Percentiles rank a stretch among this genome's conserved stretches.
phyloP scores from a whole-genome alignment of 2,329 filamentous ascomycete genomes.

The Ophiocordyceps camponoti-saundersi region DNA sequence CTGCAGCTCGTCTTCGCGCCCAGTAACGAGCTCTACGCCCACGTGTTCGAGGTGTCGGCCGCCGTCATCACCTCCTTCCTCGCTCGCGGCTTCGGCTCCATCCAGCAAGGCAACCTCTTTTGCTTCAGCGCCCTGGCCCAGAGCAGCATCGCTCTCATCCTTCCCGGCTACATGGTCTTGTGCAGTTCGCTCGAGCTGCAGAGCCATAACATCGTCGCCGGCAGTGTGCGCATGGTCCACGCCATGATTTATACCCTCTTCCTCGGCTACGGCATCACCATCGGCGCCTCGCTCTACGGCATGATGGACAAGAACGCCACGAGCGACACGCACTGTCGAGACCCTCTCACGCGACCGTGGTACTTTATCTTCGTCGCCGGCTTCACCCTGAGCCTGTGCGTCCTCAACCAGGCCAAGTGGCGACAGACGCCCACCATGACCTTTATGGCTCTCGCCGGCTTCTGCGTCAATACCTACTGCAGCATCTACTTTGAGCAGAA shows the following conservation, averaged over 20 bases:
- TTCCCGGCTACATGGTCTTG: slow-evolving; percentile 39
- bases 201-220: slow-evolving; percentile 51
- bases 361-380: slow-evolving; percentile 58
- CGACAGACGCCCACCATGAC: slow-evolving; percentile 64
- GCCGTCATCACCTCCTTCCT: slow-evolving; percentile 51
- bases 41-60: slow-evolving; percentile 35
- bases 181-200: slow-evolving; percentile 47
- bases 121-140: slow-evolving; percentile 59
- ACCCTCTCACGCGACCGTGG: slow-evolving; percentile 25
- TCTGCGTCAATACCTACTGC: slow-evolving; percentile 59
- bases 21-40: slow-evolving; percentile 50
- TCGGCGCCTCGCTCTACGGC: slow-evolving; percentile 49
- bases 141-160: slow-evolving; percentile 58
- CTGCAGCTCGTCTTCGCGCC: slow-evolving; percentile 62
- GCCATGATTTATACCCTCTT: slow-evolving; percentile 61
- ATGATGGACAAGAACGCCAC: slow-evolving; percentile 40
- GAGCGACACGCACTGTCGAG: slow-evolving; percentile 21
- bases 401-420: slow-evolving; percentile 72
- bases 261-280: slow-evolving; percentile 57
- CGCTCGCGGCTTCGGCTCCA: slow-evolving; percentile 51
- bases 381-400: slow-evolving; percentile 58
- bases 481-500: slow-evolving; percentile 50
- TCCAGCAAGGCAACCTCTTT: slow-evolving; percentile 39
- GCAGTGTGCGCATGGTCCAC: slow-evolving; percentile 60
- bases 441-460: slow-evolving; percentile 55